Evolutionary conservation across 2,329 filamentous ascomycete species (phyloP).

Genomic region (Claviceps capensis): DNA sequence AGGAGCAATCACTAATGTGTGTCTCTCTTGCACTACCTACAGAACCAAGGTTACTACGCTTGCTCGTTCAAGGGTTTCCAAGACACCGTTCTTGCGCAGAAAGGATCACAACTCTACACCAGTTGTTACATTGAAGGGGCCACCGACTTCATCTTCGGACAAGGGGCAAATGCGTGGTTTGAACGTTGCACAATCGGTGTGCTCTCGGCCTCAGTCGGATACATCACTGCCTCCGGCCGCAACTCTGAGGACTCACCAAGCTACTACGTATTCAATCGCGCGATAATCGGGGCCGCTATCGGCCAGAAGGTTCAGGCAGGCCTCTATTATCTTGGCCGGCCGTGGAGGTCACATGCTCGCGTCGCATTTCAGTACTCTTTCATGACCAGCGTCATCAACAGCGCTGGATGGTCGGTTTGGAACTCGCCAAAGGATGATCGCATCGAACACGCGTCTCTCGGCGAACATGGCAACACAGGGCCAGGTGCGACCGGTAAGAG

Average conservation of each 20-base stretch:
- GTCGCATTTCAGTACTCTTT: neutral
- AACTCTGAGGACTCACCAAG: neutral
- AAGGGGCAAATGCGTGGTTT: constrained; percentile 27
- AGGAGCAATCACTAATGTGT: no score
- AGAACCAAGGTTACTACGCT: constrained; percentile 29
- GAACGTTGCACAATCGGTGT: constrained; percentile 16
- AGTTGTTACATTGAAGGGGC: constrained; percentile 30
- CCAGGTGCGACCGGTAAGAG: neutral
- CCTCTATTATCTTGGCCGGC: neutral
- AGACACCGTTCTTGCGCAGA: constrained; percentile 32
- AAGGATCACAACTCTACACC: constrained; percentile 33
- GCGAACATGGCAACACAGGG: neutral
- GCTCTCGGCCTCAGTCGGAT: neutral
- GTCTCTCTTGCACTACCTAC: no score
- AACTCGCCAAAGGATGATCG: neutral
- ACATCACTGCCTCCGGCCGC: neutral
- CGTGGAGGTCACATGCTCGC: neutral
- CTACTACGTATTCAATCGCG: neutral
- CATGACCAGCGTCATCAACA: neutral
- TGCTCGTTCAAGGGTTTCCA: constrained; percentile 32
- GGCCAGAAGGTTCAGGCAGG: neutral
- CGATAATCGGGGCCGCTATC: neutral
- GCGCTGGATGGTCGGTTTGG: neutral
- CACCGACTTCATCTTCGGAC: constrained; percentile 28
- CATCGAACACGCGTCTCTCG: neutral